A percentile compares a stretch with the other conserved stretches of the same genome.
These are phyloP conservation scores for Cyclanthera cordifolia DNA, from an alignment of 306 rosid species.

Conservation along the genomic window DNA sequence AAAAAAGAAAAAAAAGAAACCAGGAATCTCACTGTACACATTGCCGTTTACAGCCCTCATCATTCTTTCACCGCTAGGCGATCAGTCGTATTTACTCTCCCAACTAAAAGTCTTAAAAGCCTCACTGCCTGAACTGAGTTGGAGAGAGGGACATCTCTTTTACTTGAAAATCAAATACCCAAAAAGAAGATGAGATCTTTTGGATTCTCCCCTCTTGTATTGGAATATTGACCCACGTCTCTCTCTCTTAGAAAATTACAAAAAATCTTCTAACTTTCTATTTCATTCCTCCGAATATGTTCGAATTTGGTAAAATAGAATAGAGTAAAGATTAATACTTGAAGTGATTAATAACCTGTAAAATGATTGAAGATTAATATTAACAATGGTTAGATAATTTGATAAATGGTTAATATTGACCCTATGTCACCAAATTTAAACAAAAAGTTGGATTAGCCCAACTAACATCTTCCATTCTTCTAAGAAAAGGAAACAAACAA, in stretches of 20 bases:
- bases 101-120: conserved; percentile 20
- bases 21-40: conserved; percentile 64
- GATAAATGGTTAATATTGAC: no score
- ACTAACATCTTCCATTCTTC: no score
- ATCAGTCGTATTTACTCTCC: conserved; percentile 49
- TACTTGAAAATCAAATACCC: neutral
- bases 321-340: no score
- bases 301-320: no score
- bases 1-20: conserved; percentile 32
- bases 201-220: neutral
- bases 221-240: conserved; percentile 12
- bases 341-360: no score
- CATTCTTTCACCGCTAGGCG: conserved; percentile 56
- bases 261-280: conserved; percentile 11
- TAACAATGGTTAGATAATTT: no score
- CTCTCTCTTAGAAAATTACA: conserved; percentile 12
- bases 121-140: neutral
- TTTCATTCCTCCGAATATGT: no score
- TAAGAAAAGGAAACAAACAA: no score
- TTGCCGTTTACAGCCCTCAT: conserved; percentile 38
- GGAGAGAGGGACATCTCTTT: conserved; percentile 22
- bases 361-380: no score
- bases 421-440: no score
- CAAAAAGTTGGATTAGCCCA: no score
- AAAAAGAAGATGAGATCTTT: neutral